Evolutionary conservation across 2,329 filamentous ascomycete genomes (phyloP).

Genomic region (Curvularia hawaiiensis): DNA sequence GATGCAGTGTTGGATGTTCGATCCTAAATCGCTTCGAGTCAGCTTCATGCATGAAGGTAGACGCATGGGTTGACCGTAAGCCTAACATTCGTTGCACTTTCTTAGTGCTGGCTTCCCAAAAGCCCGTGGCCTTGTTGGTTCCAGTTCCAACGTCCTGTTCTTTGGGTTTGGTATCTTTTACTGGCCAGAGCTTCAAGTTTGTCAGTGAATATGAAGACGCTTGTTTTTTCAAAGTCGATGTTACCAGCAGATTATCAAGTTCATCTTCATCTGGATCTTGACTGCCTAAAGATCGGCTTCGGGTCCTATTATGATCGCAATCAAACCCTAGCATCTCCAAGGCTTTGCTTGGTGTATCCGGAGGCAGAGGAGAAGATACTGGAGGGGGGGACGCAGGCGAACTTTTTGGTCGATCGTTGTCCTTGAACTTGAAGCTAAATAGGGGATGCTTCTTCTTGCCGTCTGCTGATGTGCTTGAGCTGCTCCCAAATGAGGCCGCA

Average conservation of each 20-base stretch:
- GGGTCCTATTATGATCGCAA: neutral
- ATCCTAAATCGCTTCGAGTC: neutral
- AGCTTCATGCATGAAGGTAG: constrained; percentile 10
- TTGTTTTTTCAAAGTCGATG: constrained; percentile 9
- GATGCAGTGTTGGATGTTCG: neutral
- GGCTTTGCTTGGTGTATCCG: constrained; percentile 29
- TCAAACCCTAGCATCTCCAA: constrained; percentile 28
- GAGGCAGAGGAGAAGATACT: constrained; percentile 25
- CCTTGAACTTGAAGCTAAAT: constrained; percentile 22
- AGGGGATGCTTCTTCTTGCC: constrained; percentile 27
- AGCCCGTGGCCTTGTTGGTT: constrained; percentile 11
- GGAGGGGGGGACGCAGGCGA: constrained; percentile 8
- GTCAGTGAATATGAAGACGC: constrained; percentile 8
- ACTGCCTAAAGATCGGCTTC: constrained; percentile 2
- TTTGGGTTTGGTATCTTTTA: constrained; percentile 11
- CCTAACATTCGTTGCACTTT: constrained; percentile 24
- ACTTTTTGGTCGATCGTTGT: constrained; percentile 12
- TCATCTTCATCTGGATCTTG: constrained; percentile 6
- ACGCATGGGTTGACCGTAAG: constrained; percentile 11
- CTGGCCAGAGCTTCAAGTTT: neutral
- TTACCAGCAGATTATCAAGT: constrained; percentile 10
- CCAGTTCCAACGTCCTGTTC: constrained; percentile 20
- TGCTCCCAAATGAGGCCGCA: constrained; percentile 5
- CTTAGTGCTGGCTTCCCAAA: constrained; percentile 15
- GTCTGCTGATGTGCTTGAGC: constrained; percentile 5